Evolutionary conservation across 1,284 basidiomycete species (phyloP), one percentile per base, ranked within the genome.

Genomic region (Apiotrichum laibachii): DNA sequence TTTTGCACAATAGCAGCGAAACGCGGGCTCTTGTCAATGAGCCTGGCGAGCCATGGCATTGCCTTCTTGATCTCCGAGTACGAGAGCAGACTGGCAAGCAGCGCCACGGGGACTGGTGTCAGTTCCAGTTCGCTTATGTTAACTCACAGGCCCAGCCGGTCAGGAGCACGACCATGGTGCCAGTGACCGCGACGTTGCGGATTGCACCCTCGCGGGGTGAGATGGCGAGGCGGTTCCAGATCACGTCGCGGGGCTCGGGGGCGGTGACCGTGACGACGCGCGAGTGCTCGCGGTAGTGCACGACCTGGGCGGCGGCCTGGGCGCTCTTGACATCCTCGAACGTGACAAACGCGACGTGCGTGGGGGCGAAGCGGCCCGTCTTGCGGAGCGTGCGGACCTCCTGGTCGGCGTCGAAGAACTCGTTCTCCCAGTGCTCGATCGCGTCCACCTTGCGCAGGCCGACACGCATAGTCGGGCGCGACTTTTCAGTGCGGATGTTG

Each of bases 321-420:
- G 93, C 91, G 68, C 88, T 88, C 2, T 90, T 89, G 83, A 94
- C 92, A 71, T 90, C 89, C 76, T 95, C 90, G 68, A 99, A 97
- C 0, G 95, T 98, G n/a, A 98, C 90, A 72, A 97, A 99, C 0
- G 92, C 95, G 10, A 86, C 85, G 59, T 88, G 85, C 0, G 89
- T 89, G 1, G 90, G 82, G 63, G 84, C 86, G 73, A 91, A 94
- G 67, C 85, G 87, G 9, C 72, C 75, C 19, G 70, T 75, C 57
- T 72, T 72, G 43, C 80, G 65, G 47, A 76, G 53, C n/a, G 62
- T 59, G 43, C 67, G 64, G 1, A 80, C 89, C 13, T 84, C 80
- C 44, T 91, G 89, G 72, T 96, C 91, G 2, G 88, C 86, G 50
- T 86, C 84, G 57, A 82, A 82, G 77, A 92, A 96, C 66, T 83